Percentiles rank a stretch among this genome's conserved stretches.
These are phyloP conservation scores for Leccinum griseonigrum DNA, from an alignment of 1,284 basidiomycete species.

Conservation along the genomic window DNA sequence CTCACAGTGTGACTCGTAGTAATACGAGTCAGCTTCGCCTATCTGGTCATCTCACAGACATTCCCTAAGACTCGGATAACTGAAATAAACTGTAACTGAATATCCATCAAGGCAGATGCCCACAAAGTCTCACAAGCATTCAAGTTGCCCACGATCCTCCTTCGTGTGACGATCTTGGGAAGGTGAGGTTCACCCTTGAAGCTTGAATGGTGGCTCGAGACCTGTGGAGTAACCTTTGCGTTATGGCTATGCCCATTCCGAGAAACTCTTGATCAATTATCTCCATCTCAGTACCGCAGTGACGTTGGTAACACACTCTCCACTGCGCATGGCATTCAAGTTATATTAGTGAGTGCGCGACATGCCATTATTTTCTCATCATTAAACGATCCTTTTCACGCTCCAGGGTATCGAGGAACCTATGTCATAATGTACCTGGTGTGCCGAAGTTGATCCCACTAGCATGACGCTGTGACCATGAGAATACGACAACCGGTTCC, in stretches of 20 bases:
- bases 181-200: not conserved
- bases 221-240: no score
- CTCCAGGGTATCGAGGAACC: not conserved
- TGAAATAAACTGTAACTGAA: not conserved
- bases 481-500: not conserved
- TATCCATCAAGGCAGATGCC: not conserved
- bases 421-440: no score
- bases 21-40: not conserved
- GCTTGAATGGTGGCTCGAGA: not conserved
- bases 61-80: not conserved
- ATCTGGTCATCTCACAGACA: not conserved
- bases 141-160: not conserved
- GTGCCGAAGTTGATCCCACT: not conserved
- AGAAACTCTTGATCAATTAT: not conserved
- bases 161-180: not conserved
- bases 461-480: not conserved
- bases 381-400: not conserved
- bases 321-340: no score
- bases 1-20: not conserved
- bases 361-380: not conserved
- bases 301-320: not conserved
- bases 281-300: not conserved
- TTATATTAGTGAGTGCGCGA: not conserved
- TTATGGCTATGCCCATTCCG: not conserved
- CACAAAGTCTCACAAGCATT: conserved; percentile 1